Base-by-base conservation (phyloP, 495 filamentous ascomycete species). In the Daldinia grandis region DNA sequence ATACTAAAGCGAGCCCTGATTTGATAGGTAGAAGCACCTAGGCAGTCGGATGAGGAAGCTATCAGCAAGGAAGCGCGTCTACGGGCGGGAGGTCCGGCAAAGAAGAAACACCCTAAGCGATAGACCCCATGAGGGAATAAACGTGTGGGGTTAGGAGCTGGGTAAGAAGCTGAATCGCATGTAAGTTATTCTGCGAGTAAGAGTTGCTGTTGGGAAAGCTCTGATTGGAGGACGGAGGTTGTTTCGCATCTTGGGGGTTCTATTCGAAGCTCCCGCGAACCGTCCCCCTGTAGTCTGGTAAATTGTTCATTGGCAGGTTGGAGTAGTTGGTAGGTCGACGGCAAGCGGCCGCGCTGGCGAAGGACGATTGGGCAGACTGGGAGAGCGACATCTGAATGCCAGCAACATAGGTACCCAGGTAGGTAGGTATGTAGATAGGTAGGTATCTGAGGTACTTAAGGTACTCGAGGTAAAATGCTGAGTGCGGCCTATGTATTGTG, bases 201-300 rank as follows among this genome's bases (percentile, higher is more conserved):
- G 64, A 72, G 58, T 63, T 55, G 54, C 12, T 58, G 64, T 68
- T 72, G 60, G 64, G 69, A 65, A 51, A 7, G n/a, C n/a, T 62
- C 64, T 72, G 64, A 72, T 72, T 72, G 69, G 69, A 24, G 49
- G 50, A 57, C 8, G 55, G 40, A 30, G 14, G 38, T 62, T 15
- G 64, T 72, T 60, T 64, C 53, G 64, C 54, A 72, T 67, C 44
- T 37, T 51, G 56, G 69, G 56, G 49, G 28, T 72, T 64, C 59
- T 72, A 65, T 68, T 72, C 64, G 64, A 68, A 68, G 64, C 69
- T 67, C 64, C 55, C 19, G 64, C 69, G 69, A 59, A 44, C 69
- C 64, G 69, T 60, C 47, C 69, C 69, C 69, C 53, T 63, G 58
- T 38, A 60, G 27, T 35, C 54, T 55, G 55, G 55, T 30, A 63